These are phyloP conservation scores for Aspergillus persii DNA, from an alignment of 2,329 filamentous ascomycete species.

Conservation along the genomic window DNA sequence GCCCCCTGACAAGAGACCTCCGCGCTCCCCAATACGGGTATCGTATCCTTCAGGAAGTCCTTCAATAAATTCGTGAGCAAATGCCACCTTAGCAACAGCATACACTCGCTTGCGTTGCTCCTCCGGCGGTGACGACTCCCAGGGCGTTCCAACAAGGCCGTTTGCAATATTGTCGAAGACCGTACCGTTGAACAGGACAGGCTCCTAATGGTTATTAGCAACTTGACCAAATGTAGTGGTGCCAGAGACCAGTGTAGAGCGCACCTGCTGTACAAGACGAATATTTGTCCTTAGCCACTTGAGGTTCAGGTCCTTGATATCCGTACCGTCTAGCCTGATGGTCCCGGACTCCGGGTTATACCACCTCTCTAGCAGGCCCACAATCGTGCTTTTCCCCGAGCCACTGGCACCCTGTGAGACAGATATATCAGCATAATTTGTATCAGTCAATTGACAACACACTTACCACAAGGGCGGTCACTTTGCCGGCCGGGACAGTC, in stretches of 20 bases:
- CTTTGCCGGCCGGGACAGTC: conserved; percentile 39
- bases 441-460: too few species aligned
- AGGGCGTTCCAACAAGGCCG: conserved; percentile 49
- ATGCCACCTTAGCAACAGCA: conserved; percentile 22
- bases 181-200: conserved; percentile 75
- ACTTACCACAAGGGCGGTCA: conserved; percentile 59
- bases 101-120: conserved; percentile 2
- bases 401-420: conserved; percentile 70
- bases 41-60: conserved; percentile 74
- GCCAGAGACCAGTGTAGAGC: too few species aligned
- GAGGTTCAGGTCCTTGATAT: too few species aligned
- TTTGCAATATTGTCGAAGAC: conserved; percentile 75
- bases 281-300: conserved; percentile 20
- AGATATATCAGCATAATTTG: too few species aligned
- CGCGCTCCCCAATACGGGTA: conserved; percentile 79
- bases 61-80: conserved; percentile 79
- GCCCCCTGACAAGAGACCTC: conserved; percentile 77
- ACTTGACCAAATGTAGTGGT: too few species aligned
- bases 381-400: conserved; percentile 71
- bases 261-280: conserved; percentile 39
- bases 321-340: too few species aligned
- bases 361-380: conserved; percentile 70
- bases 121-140: conserved; percentile 3
- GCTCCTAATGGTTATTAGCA: conserved; percentile 53
- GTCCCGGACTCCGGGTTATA: conserved; percentile 51